Percentiles rank a stretch among this genome's conserved stretches.
These are phyloP conservation scores for Microstegium vimineum DNA, from an alignment of 176 grass and related monocot species.

Conservation along the genomic window DNA sequence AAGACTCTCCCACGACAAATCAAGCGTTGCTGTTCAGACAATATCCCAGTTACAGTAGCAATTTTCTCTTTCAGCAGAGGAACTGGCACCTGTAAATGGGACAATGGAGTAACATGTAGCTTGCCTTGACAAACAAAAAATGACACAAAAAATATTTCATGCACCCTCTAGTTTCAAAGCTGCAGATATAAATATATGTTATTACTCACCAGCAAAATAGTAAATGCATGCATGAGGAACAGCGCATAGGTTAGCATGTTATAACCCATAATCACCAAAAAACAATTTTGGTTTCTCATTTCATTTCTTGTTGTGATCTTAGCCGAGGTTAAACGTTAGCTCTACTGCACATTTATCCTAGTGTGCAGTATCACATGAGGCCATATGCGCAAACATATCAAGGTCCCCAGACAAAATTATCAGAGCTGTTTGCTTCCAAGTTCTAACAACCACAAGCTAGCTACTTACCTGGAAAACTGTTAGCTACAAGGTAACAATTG, in stretches of 20 bases:
- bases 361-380: not conserved
- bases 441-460: not conserved
- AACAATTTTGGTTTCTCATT: slow-evolving; percentile 14
- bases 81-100: slow-evolving; percentile 71
- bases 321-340: not conserved
- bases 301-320: not conserved
- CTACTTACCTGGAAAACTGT: not conserved
- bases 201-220: slow-evolving; percentile 2
- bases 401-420: not conserved
- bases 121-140: slow-evolving; percentile 3
- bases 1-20: slow-evolving; percentile 93
- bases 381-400: not conserved
- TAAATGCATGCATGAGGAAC: not conserved
- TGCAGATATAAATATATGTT: not conserved
- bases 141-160: not conserved
- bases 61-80: slow-evolving; percentile 95
- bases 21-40: slow-evolving; percentile 89
- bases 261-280: not conserved
- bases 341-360: slow-evolving; percentile 3
- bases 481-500: not conserved
- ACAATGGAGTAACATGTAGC: slow-evolving; percentile 11
- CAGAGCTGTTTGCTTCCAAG: not conserved
- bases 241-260: not conserved
- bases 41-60: slow-evolving; percentile 78
- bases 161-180: not conserved